These are phyloP conservation scores for Bassia scoparia DNA, from an alignment of 148 eudicot species.

Conservation along the genomic window DNA sequence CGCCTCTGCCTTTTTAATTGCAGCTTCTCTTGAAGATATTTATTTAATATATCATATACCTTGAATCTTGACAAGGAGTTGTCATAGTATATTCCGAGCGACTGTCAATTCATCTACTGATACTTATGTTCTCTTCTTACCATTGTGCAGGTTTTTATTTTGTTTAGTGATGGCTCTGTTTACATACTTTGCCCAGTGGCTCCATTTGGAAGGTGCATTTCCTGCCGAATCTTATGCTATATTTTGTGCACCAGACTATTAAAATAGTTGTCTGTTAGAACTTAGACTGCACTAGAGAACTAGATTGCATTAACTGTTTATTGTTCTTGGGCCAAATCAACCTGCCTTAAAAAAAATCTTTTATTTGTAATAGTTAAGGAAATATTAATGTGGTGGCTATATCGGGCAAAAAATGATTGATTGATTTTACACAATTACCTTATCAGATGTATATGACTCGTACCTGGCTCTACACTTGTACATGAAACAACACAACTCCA, in stretches of 20 bases:
- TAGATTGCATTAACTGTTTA: background rate
- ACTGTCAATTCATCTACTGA: background rate
- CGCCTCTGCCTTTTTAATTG: background rate
- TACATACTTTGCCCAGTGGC: constrained; percentile 86
- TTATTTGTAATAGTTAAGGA: background rate
- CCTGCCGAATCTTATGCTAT: constrained; percentile 6
- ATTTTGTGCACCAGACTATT: background rate
- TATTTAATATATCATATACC: background rate
- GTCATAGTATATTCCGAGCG: too few species aligned
- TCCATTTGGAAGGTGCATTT: constrained; percentile 77
- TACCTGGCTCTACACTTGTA: background rate
- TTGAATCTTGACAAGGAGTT: background rate
- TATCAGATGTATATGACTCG: background rate
- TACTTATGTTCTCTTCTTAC: background rate
- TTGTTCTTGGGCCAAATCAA: background rate
- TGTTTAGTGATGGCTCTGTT: constrained; percentile 81
- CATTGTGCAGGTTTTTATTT: constrained; percentile 68
- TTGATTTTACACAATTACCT: background rate
- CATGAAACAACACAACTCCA: background rate
- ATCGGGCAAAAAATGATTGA: background rate
- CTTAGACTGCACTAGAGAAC: background rate
- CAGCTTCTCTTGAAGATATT: background rate
- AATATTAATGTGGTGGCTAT: background rate
- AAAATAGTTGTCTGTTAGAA: background rate
- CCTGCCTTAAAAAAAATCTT: background rate